A percentile compares a stretch with the other conserved stretches of the same genome.
Conservation (phyloP, 768 basidiomycete genomes). For the Favolaschia claudopus region DNA sequence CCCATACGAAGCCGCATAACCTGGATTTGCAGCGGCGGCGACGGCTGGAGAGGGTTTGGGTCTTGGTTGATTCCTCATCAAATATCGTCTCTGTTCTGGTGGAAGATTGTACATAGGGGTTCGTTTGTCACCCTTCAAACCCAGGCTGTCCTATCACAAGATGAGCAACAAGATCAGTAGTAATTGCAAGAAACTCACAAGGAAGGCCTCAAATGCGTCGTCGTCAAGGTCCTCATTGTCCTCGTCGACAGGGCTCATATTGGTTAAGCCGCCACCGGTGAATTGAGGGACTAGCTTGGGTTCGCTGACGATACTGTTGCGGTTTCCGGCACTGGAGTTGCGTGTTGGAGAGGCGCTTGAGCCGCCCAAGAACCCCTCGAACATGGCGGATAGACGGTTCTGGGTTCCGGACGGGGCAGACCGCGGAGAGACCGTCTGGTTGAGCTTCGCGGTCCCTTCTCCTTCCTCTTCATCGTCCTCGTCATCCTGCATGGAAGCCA, state of each 20-base stretch:
- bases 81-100: slow-evolving; percentile 61
- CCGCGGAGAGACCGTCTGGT: slow-evolving; percentile 14
- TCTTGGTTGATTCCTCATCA: slow-evolving; percentile 37
- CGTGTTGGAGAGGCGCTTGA: slow-evolving; percentile 47
- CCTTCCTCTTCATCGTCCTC: slow-evolving; percentile 52
- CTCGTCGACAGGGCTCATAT: slow-evolving; percentile 35
- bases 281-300: slow-evolving; percentile 65
- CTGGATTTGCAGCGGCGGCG: slow-evolving; percentile 30
- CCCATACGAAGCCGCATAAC: slow-evolving; percentile 61
- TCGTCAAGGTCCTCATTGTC: slow-evolving; percentile 48
- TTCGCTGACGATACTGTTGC: slow-evolving; percentile 73
- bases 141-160: slow-evolving; percentile 68
- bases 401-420: slow-evolving; percentile 44
- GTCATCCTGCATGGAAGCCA: slow-evolving; percentile 57
- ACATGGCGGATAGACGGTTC: slow-evolving; percentile 68
- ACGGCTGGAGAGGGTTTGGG: slow-evolving; percentile 36
- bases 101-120: slow-evolving; percentile 70
- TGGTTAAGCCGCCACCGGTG: slow-evolving; percentile 39
- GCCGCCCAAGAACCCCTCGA: slow-evolving; percentile 68
- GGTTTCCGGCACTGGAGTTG: slow-evolving; percentile 50
- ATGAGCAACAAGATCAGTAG: slow-evolving; percentile 16
- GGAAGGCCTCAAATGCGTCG: slow-evolving; percentile 69
- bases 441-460: slow-evolving; percentile 71
- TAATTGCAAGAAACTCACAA: slow-evolving; percentile 53
- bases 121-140: slow-evolving; percentile 74